A percentile compares a stretch with the other conserved stretches of the same genome.
Conservation (phyloP, 228 moss, liverwort and hornwort species). For the Sphagnum fallax region DNA sequence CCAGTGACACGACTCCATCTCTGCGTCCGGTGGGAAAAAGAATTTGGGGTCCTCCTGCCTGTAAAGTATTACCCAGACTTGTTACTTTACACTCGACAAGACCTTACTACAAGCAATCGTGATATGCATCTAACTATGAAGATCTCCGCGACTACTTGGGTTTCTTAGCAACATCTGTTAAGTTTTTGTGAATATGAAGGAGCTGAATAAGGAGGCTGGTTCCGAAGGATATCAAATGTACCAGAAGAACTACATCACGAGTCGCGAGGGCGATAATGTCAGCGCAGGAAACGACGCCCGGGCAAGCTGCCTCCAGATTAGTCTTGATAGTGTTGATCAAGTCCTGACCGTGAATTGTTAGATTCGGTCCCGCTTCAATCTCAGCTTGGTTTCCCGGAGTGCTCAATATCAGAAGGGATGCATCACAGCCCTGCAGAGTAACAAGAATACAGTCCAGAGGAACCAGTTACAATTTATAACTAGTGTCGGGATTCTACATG, state of each 20-base stretch:
- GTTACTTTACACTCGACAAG: no score
- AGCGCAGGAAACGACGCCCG: constrained; percentile 38
- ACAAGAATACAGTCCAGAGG: background rate
- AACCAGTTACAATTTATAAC: background rate
- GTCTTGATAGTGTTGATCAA: constrained; percentile 25
- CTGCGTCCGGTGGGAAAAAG: constrained; percentile 66
- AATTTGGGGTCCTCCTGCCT: no score
- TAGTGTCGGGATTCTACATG: background rate
- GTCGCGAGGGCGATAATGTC: constrained; percentile 37
- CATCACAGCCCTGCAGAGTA: constrained; percentile 37
- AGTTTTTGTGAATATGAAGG: no score
- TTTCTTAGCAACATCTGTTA: no score
- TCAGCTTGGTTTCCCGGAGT: constrained; percentile 11
- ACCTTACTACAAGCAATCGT: no score
- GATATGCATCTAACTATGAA: no score
- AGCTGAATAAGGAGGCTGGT: no score
- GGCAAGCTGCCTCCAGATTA: constrained; percentile 25
- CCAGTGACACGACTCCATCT: constrained; percentile 36
- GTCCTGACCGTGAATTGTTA: constrained; percentile 23
- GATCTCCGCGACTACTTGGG: no score
- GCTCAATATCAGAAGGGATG: constrained; percentile 33
- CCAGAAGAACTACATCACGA: constrained; percentile 25
- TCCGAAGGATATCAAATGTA: background rate
- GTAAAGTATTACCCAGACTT: no score
- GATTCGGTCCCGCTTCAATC: constrained; percentile 26